Conservation (phyloP, 108 stramenopile genomes). For the Skeletonema menzelii region DNA sequence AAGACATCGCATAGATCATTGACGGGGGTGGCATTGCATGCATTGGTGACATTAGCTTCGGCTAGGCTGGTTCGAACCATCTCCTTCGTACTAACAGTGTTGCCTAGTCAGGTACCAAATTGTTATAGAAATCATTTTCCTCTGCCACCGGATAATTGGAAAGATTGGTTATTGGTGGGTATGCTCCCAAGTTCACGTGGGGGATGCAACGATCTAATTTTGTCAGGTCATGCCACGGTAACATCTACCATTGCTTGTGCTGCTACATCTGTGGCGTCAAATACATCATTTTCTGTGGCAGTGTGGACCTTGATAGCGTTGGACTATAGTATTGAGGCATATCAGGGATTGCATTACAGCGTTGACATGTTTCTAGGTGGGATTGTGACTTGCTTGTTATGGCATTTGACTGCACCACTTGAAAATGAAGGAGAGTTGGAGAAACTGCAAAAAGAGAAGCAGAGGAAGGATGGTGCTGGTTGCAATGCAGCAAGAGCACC, state of each 20-base stretch:
- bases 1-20: slow-evolving; percentile 43
- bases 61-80: slow-evolving; percentile 69
- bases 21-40: slow-evolving; percentile 54
- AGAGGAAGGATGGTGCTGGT: not conserved
- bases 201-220: slow-evolving; percentile 85
- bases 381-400: slow-evolving; percentile 67
- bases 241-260: slow-evolving; percentile 72
- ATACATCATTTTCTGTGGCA: slow-evolving; percentile 56
- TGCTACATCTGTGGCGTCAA: slow-evolving; percentile 49
- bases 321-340: slow-evolving; percentile 77
- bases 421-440: slow-evolving; percentile 40
- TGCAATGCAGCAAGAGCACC: not conserved
- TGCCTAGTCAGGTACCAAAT: slow-evolving; percentile 64
- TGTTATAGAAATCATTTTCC: slow-evolving; percentile 77
- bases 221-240: slow-evolving; percentile 85
- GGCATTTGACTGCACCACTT: slow-evolving; percentile 49
- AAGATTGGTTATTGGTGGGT: slow-evolving; percentile 69
- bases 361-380: slow-evolving; percentile 88
- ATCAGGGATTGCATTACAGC: slow-evolving; percentile 85
- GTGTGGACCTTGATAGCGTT: slow-evolving; percentile 71
- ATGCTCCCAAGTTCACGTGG: slow-evolving; percentile 68
- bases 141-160: slow-evolving; percentile 62
- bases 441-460: not conserved
- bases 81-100: slow-evolving; percentile 72
- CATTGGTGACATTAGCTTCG: slow-evolving; percentile 56